phyloP scores from a whole-genome alignment of 371 early-diverging fungal species.

The Apophysomyces elegans region DNA sequence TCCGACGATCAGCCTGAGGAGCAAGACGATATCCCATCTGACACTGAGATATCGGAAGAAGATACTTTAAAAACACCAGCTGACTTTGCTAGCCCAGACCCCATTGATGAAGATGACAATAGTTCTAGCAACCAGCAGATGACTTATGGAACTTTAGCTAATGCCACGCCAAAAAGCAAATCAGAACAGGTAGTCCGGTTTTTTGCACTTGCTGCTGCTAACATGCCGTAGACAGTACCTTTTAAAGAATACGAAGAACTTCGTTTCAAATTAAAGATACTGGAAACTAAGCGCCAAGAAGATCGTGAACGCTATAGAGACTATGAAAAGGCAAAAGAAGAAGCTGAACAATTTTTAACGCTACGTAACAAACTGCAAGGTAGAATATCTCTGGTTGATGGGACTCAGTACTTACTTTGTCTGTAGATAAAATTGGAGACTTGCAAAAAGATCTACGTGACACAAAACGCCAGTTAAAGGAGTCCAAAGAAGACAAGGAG shows the following conservation, averaged over 20 bases:
- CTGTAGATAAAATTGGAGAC: constrained; percentile 63
- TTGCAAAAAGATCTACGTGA: constrained; percentile 78
- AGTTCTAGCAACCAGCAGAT: constrained; percentile 18
- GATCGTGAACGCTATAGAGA: constrained; percentile 78
- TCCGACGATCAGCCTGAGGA: neutral
- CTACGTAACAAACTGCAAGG: constrained; percentile 72
- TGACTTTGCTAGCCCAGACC: constrained; percentile 13
- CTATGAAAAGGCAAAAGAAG: constrained; percentile 73
- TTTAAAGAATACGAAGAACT: constrained; percentile 83
- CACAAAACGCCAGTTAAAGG: constrained; percentile 61
- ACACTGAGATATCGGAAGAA: constrained; percentile 24
- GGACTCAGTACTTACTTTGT: neutral
- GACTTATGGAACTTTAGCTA: constrained; percentile 39
- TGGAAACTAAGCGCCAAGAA: constrained; percentile 84
- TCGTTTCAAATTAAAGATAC: constrained; percentile 72
- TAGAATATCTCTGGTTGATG: neutral
- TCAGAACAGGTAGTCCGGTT: constrained; percentile 34
- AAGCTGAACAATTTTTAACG: constrained; percentile 74
- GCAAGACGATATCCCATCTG: constrained; percentile 19
- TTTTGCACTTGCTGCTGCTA: neutral
- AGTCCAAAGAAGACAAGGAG: constrained; percentile 64
- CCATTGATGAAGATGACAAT: constrained; percentile 22
- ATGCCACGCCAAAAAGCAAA: constrained; percentile 43
- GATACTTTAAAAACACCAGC: constrained; percentile 21
- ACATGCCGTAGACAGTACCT: constrained; percentile 42